A percentile compares a stretch with the other conserved stretches of the same genome.
These are phyloP conservation scores for Thozetella sp. DNA, from an alignment of 495 filamentous ascomycete genomes.

Conservation along the genomic window DNA sequence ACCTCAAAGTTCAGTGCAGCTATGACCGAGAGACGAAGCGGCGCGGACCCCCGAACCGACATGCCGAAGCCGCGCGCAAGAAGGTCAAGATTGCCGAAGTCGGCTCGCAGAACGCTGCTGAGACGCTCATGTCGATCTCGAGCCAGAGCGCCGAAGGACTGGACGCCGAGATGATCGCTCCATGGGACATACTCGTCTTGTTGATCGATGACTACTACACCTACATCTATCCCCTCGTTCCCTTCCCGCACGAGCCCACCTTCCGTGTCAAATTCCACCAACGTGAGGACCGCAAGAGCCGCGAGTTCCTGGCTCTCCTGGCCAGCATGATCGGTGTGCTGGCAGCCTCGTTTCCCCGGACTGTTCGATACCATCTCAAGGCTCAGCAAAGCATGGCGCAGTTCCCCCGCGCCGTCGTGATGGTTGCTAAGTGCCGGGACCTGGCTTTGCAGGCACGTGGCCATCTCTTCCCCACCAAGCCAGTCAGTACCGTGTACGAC, in stretches of 20 bases:
- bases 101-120: slow-evolving; percentile 46
- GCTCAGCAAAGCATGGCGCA: slow-evolving; percentile 54
- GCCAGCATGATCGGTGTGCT: slow-evolving; percentile 80
- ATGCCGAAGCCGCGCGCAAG: slow-evolving; percentile 68
- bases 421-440: slow-evolving; percentile 75
- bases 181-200: slow-evolving; percentile 62
- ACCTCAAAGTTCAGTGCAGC: slow-evolving; percentile 82
- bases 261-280: slow-evolving; percentile 72
- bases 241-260: slow-evolving; percentile 84
- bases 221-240: slow-evolving; percentile 85
- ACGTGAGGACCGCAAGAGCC: slow-evolving; percentile 69
- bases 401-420: slow-evolving; percentile 68
- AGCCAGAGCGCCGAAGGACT: slow-evolving; percentile 30
- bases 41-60: slow-evolving; percentile 82
- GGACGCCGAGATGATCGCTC: slow-evolving; percentile 75
- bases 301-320: slow-evolving; percentile 72
- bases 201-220: slow-evolving; percentile 89
- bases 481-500: slow-evolving; percentile 73
- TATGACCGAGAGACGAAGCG: slow-evolving; percentile 77
- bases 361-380: slow-evolving; percentile 70
- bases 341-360: slow-evolving; percentile 81
- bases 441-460: slow-evolving; percentile 75
- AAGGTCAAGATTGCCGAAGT: slow-evolving; percentile 16
- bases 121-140: slow-evolving; percentile 45
- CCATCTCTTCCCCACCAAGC: slow-evolving; percentile 62